Percentiles rank a stretch among this genome's conserved stretches.
Conservation (phyloP, 352 stramenopile genomes). For the Thalassiosira mediterranea region DNA sequence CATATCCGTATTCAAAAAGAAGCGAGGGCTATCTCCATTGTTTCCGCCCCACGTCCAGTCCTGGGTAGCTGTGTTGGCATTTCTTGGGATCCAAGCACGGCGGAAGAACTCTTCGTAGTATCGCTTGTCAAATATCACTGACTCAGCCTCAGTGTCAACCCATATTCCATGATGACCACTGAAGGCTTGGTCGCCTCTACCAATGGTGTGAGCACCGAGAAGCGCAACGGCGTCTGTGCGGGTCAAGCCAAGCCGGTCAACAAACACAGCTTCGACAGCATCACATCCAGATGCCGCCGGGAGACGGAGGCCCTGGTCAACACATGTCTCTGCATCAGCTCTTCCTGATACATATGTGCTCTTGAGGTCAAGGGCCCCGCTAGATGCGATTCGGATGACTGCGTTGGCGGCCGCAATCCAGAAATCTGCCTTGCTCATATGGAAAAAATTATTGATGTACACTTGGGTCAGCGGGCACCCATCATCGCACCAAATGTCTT, state of each 20-base stretch:
- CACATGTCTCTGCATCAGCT: constrained; percentile 16
- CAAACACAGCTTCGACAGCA: constrained; percentile 33
- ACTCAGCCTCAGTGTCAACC: constrained; percentile 18
- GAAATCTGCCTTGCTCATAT: constrained; percentile 48
- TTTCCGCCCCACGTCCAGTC: constrained; percentile 13
- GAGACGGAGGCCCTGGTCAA: constrained; percentile 11
- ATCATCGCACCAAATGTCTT: constrained; percentile 37
- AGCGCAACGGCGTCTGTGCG: constrained; percentile 25
- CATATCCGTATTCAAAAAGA: constrained; percentile 41
- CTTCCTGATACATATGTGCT: constrained; percentile 28
- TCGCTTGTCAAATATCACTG: constrained; percentile 37
- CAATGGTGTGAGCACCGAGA: constrained; percentile 18
- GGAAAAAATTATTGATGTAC: constrained; percentile 37
- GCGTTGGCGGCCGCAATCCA: constrained; percentile 50
- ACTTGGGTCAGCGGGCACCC: constrained; percentile 32
- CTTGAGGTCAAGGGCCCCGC: constrained; percentile 51
- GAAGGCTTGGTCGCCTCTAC: constrained; percentile 13
- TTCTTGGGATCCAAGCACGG: constrained; percentile 23
- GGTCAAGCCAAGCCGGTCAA: constrained; percentile 24
- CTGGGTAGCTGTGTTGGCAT: background rate
- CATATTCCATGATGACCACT: constrained; percentile 29
- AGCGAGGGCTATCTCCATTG: constrained; percentile 14
- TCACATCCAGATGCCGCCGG: constrained; percentile 8
- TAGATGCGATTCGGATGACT: constrained; percentile 35
- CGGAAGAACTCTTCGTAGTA: constrained; percentile 52